Evolutionary conservation across 352 stramenopile genomes (phyloP).

Genomic region (Paralagenidium karlingii): DNA sequence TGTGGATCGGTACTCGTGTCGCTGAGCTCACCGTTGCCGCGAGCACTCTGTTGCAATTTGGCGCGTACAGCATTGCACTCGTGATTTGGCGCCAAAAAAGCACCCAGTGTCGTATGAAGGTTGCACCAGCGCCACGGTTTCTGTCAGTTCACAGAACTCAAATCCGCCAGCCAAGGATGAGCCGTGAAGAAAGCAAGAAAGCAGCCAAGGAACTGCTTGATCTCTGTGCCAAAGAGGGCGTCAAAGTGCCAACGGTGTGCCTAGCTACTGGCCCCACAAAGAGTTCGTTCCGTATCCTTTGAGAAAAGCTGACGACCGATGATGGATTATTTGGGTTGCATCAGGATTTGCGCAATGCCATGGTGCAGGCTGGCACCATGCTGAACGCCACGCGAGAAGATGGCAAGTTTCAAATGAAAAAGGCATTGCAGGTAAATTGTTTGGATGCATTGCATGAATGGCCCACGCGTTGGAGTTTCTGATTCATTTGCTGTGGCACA

Average conservation of each 20-base stretch:
- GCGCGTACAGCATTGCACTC: too few relatives aligned
- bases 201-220: conserved; percentile 70
- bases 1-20: too few relatives aligned
- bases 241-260: conserved; percentile 65
- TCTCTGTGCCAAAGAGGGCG: conserved; percentile 58
- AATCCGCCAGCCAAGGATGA: too few relatives aligned
- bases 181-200: conserved; percentile 6
- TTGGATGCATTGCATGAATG: neutral
- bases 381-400: conserved; percentile 72
- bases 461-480: too few relatives aligned
- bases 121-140: too few relatives aligned
- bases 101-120: too few relatives aligned
- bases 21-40: too few relatives aligned
- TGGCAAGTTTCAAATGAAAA: conserved; percentile 59
- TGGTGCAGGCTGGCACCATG: conserved; percentile 73
- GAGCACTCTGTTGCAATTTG: too few relatives aligned
- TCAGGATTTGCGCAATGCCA: conserved; percentile 67
- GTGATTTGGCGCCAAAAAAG: too few relatives aligned
- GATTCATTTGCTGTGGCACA: neutral
- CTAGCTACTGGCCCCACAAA: too few relatives aligned
- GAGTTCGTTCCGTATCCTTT: too few relatives aligned
- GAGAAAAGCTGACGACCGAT: neutral
- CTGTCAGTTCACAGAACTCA: too few relatives aligned
- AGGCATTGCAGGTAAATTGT: conserved; percentile 33
- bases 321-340: neutral